Base-by-base conservation (phyloP, 305 asterid species). In the Lippia alba region DNA sequence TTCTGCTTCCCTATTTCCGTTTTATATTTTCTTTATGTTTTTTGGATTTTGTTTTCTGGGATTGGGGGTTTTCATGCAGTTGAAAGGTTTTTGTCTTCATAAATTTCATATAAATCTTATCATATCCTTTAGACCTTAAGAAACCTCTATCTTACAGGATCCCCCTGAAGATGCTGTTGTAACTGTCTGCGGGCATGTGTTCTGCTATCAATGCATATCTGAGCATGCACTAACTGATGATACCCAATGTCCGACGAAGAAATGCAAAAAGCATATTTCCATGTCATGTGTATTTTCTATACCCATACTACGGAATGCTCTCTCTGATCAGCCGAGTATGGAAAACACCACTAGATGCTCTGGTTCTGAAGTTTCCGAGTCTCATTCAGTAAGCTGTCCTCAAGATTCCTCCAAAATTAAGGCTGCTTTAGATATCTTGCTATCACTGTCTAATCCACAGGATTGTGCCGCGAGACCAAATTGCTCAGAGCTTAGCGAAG, bases 131-230 rank as follows among this genome's bases (percentile, higher is more conserved):
- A n/a, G 33, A 40, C 46, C 33, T 61, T 34, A 41, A 74, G 58
- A 64, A 75, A 70, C 56, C 76, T 10, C 30, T 69, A 48, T 17
- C 59, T 64, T 77, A 56, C 87, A 92, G 99, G 99, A 95, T 74
- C 91, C 98, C 53, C 99, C 99, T 40, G 99, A 95, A 87, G 99
- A 90, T 75, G 94, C 97, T 71, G 96, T 86, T 67, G 90, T 90
- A 50, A 85, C 99, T 33, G 80, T 81, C 76, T 92, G 99, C 73
- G 98, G 96, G 50, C 99, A 95, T 46, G 96, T 92, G 39, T 95
- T 87, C 69, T 95, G 99, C 94, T 86, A 89, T 79, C 98, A 92
- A 83, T 95, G 99, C 82, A 86, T 95, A 83, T 79, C 81, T 71
- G 98, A 95, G 81, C 96, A 85, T 79, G 81, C 92, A 69, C 81